Evolutionary conservation across 78 protist species (phyloP), one percentile per base, ranked within the genome.

Genomic region (Blattamonas nauphoetae): DNA sequence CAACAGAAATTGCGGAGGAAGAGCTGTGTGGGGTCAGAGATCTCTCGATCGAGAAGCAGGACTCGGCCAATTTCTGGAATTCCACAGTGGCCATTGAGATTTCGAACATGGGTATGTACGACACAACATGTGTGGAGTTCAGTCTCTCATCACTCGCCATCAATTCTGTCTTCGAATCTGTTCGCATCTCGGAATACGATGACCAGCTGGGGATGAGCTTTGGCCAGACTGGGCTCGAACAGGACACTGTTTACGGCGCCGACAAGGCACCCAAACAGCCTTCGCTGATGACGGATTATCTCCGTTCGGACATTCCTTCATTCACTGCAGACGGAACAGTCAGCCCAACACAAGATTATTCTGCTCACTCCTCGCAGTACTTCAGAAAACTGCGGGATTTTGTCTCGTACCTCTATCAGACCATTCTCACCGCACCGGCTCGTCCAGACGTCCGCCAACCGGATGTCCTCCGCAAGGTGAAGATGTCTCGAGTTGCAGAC

Each of bases 401-500:
- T 29, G 11, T 55, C 11, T 29, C 71, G 71, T 11, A 11, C 38
- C 21, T 55, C 21, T 55, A 55, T 55, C 38, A 29, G 11, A 21
- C 11, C 38, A 21, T 55, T 11, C 71, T 55, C 71, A 55, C 71
- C 11, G 71, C 71, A 29, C 71, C 71, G 71, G 21, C 11, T 55
- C 71, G n/a, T n/a, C n/a, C n/a, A n/a, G n/a, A n/a, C n/a, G n/a
- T n/a, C n/a, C 0, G 44, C n/a, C 41, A 36, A 0, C 5, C 45
- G 42, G 2, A 0, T 41, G 45, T 5, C 41, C 1, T 55, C 41
- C 0, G 2, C 42, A 71, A 42, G 80, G 29, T 3, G 87, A 1
- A 41, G 2, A 3, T 45, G 3, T 86, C 88, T 43, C 41, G 1
- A 3, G 1, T 44, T 11, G 93, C 97, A 0, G 93, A 92, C 6